phyloP scores from a whole-genome alignment of 306 rosid genomes.

The Lupinus albus region DNA sequence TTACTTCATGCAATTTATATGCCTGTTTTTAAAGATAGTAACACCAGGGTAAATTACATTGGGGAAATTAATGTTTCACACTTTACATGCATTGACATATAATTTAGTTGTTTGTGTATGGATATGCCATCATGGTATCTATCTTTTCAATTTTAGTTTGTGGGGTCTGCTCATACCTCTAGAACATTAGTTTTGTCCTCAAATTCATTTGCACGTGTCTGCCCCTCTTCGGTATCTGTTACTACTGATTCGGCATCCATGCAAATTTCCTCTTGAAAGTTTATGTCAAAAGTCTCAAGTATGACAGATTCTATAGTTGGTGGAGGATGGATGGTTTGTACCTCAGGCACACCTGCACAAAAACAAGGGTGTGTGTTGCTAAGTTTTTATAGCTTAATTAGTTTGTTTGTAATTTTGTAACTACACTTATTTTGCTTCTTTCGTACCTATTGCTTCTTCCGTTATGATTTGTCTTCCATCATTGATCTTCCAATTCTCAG shows the following conservation, averaged over 20 bases:
- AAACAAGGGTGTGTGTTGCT: no score
- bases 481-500: background rate
- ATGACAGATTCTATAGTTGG: background rate
- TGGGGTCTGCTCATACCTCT: background rate
- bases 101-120: background rate
- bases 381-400: background rate
- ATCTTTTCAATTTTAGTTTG: background rate
- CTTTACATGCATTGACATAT: background rate
- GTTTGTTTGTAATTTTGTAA: background rate
- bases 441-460: background rate
- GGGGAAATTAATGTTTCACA: background rate
- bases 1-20: background rate
- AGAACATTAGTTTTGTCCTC: background rate
- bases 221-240: background rate
- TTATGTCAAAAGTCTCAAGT: slow-evolving; percentile 1
- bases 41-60: background rate
- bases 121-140: background rate
- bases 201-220: background rate
- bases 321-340: background rate
- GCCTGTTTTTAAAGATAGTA: background rate
- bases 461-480: background rate
- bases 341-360: background rate
- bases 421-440: background rate
- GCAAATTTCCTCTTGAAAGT: background rate
- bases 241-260: background rate